These are phyloP conservation scores for Nannochloropsis gaditana DNA, from an alignment of 108 stramenopile species.

Conservation along the genomic window DNA sequence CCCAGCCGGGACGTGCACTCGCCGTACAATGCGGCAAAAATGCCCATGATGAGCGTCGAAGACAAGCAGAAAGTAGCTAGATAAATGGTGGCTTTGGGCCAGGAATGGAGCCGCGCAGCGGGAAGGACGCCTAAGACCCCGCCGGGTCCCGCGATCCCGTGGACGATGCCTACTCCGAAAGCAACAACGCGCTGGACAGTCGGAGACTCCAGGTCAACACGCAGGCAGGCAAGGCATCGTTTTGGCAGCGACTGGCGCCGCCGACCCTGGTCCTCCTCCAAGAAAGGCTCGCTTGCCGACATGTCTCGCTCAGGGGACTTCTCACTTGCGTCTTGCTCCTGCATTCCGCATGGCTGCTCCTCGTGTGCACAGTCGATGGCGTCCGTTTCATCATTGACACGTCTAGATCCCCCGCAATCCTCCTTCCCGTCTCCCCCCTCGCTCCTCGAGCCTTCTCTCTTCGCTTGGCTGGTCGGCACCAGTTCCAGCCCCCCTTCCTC, in stretches of 20 bases:
- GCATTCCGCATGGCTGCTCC: too few species aligned
- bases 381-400: too few species aligned
- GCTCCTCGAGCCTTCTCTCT: too few species aligned
- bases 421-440: too few species aligned
- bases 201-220: conserved; percentile 14
- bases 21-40: conserved; percentile 33
- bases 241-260: neutral
- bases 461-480: too few species aligned
- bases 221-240: neutral
- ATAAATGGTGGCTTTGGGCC: conserved; percentile 11
- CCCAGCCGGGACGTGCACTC: conserved; percentile 29
- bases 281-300: neutral
- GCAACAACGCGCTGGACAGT: conserved; percentile 25
- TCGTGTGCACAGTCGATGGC: too few species aligned
- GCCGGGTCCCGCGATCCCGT: conserved; percentile 35
- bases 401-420: too few species aligned
- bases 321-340: too few species aligned
- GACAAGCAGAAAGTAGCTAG: conserved; percentile 24
- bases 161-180: conserved; percentile 28
- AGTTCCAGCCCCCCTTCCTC: too few species aligned
- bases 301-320: too few species aligned
- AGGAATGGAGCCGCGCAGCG: conserved; percentile 23
- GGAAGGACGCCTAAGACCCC: conserved; percentile 37
- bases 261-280: neutral
- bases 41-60: conserved; percentile 35